Evolutionary conservation across 345 rosid genomes (phyloP).

Genomic region (Populus deltoides): DNA sequence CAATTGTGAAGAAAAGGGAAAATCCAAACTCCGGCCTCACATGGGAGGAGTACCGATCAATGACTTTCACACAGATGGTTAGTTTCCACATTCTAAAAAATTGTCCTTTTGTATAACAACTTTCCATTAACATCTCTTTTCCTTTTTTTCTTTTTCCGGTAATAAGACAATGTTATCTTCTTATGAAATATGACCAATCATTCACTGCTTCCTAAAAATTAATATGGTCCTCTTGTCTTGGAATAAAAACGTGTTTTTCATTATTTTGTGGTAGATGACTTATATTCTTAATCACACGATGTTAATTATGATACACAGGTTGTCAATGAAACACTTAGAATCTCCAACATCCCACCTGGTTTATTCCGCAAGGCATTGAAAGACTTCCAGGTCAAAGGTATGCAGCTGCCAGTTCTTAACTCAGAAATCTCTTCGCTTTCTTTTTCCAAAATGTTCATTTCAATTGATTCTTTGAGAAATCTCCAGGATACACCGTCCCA

Average conservation of each 20-base stretch:
- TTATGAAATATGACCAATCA: not conserved
- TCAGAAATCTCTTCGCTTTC: not conserved
- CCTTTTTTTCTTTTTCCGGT: no score
- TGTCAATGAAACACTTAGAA: not conserved
- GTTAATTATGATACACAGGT: not conserved
- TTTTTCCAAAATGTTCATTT: not conserved
- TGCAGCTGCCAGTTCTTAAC: not conserved
- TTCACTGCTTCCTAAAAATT: not conserved
- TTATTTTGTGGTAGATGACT: no score
- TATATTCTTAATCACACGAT: not conserved
- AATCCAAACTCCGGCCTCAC: conserved; percentile 16
- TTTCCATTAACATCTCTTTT: not conserved
- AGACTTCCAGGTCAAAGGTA: conserved; percentile 27
- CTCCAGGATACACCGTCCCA: not conserved
- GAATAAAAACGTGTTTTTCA: no score
- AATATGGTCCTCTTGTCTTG: no score
- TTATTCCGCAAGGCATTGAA: conserved; percentile 30
- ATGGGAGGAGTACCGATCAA: conserved; percentile 3
- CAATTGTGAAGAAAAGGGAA: conserved; percentile 9
- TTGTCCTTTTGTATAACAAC: not conserved
- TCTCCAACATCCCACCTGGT: not conserved
- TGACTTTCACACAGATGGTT: conserved; percentile 29
- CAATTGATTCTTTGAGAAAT: not conserved
- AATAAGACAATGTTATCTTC: no score
- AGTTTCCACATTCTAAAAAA: not conserved